Base-by-base conservation (phyloP, 2,329 filamentous ascomycete genomes). In the Davidsoniella neocaledoniae region DNA sequence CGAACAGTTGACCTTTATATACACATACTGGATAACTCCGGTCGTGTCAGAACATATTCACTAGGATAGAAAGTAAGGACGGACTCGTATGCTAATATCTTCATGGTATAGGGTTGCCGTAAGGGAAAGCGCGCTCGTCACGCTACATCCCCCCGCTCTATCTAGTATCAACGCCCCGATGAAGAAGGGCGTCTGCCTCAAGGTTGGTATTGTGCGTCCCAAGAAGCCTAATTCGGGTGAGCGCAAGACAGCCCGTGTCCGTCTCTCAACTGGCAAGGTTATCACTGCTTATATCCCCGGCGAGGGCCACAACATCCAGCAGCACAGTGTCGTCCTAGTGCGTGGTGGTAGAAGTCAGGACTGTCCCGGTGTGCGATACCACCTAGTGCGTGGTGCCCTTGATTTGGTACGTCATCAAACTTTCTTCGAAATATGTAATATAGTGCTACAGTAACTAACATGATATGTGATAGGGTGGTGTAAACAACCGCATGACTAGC, bases 151-250 rank as follows among this genome's bases (percentile, higher is more conserved):
- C 2, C 91, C 91, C 0, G 88, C 90, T 19, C 75, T 98, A 49
- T 72, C 73, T 46, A 73, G 72, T 55, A 74, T 73, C 54, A 65
- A 77, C 47, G 75, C 84, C 41, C 87, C 91, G 3, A 77, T 83
- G 61, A 81, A 94, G 68, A 96, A 96, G 71, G 91, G 90, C 58
- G 91, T 98, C 37, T 96, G 91, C 65, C 70, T 98, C 56, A 88
- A 93, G 63, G 91, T 96, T 54, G 87, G 86, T 60, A 85, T 88
- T 58, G 87, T 84, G 58, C 87, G 91, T 61, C 91, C 91, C 51
- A 98, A 98, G 79, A 98, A 98, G 69, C 91, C 91, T 56, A 98
- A 98, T 67, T 98, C 91, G 25, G 91, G 88, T 50, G 87, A 96
- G 73, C 75, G 91, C 55, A 98, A 98, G 72, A 91, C 86, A 52